phyloP scores from a whole-genome alignment of 176 grass and related monocot species.

The Cenchrus americanus region DNA sequence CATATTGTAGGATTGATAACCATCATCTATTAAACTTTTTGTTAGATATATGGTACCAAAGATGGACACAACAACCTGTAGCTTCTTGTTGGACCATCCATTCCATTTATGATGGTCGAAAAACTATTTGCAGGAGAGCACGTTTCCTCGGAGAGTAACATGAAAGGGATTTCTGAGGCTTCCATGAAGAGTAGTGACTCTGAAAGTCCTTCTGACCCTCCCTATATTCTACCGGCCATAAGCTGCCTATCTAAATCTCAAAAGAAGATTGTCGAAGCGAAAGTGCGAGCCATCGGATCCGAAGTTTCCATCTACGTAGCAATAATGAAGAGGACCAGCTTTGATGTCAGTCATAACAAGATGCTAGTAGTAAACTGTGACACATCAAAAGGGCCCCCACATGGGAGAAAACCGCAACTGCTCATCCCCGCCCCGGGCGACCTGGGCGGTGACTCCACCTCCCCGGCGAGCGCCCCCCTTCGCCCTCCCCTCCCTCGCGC shows the following conservation, averaged over 20 bases:
- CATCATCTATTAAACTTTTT: too few relatives aligned
- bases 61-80: background rate
- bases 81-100: background rate
- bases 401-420: too few relatives aligned
- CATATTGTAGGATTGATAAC: too few relatives aligned
- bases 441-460: too few relatives aligned
- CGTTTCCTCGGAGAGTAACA: background rate
- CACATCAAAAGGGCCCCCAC: too few relatives aligned
- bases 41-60: background rate
- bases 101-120: background rate
- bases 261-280: constrained; percentile 20
- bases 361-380: too few relatives aligned
- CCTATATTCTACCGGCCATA: background rate
- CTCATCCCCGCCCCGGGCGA: too few relatives aligned
- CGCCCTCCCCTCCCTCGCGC: too few relatives aligned
- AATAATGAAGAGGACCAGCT: background rate
- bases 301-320: constrained; percentile 8
- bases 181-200: background rate
- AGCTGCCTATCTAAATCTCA: background rate
- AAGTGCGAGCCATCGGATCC: constrained; percentile 3
- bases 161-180: background rate
- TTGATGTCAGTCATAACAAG: too few relatives aligned
- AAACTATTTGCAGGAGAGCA: constrained; percentile 13
- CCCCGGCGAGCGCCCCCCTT: too few relatives aligned
- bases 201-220: background rate